Evolutionary conservation across 352 stramenopile genomes (phyloP), one percentile per base, ranked within the genome.

Genomic region (Pythium guiyangense): DNA sequence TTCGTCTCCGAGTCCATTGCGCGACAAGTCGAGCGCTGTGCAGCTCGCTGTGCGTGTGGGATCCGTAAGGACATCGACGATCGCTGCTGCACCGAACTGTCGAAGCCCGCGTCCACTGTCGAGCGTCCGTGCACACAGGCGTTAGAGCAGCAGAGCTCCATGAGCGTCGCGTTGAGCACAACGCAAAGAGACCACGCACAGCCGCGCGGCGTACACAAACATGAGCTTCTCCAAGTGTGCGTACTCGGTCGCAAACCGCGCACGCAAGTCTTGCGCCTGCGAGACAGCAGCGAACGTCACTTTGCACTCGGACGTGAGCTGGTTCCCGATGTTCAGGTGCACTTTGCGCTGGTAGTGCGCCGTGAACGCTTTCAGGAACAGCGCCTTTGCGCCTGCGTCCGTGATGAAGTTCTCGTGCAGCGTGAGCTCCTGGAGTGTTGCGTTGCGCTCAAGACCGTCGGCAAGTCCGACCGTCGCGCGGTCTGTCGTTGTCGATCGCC

Each of bases 1-100:
- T 54, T 87, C 75, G 35, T 89, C 75, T 6, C 78, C 77, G 10
- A 89, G 64, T 17, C 53, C 53, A 46, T 89, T 89, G 49, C 68
- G 59, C 14, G 76, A 79, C 8, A 89, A 54, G 53, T 87, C 70
- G 11, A 89, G 53, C 1, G 49, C 57, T 3, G 66, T 68, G 54
- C 79, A 89, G 22, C 39, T 52, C 0, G 47, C 42, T 3, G 65
- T 39, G 6, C 53, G 64, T 2, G 52, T 39, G 18, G 44, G 44
- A 2, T 63, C 17, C 5, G 39, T 43, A 8, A 89, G 64, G 42
- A 71, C 66, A 20, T 89, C 70, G 6, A 59, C 55, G 20, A 89
- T 70, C 0, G 74, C 79, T 0, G 72, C 60, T 3, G 66, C 74
- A 1, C 79, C 76, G 34, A 86, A 84, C 49, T 81, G 73, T 0